phyloP scores from a whole-genome alignment of 768 basidiomycete genomes.

The Lactarius hengduanensis region DNA sequence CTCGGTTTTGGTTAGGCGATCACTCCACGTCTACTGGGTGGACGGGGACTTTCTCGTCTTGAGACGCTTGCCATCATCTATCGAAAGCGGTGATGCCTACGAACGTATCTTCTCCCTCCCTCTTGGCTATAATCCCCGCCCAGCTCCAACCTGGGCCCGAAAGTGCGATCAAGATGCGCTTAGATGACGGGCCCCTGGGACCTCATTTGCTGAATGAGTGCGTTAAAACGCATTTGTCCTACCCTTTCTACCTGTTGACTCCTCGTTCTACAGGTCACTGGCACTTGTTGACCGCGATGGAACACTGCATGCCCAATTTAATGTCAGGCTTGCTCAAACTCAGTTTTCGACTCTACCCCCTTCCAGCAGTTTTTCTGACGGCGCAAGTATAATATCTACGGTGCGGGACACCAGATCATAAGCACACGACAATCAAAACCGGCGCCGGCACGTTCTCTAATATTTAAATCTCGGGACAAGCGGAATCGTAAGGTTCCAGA shows the following conservation, averaged over 20 bases:
- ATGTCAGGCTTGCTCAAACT: slow-evolving; percentile 1
- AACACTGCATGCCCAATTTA: slow-evolving; percentile 26
- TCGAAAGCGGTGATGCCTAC: neutral
- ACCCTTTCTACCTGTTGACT: neutral
- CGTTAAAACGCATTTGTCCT: slow-evolving; percentile 30
- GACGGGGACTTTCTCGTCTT: slow-evolving; percentile 51
- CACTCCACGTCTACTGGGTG: slow-evolving; percentile 59
- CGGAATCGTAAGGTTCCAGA: neutral
- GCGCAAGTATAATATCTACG: slow-evolving; percentile 4
- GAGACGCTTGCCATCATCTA: slow-evolving; percentile 19
- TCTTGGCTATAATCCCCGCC: neutral
- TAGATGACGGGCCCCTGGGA: slow-evolving; percentile 15
- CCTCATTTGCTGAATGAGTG: slow-evolving; percentile 37
- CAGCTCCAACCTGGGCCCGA: slow-evolving; percentile 16
- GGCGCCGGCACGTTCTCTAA: neutral
- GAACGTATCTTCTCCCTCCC: slow-evolving; percentile 2
- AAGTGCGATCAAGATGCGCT: slow-evolving; percentile 9
- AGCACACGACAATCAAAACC: neutral
- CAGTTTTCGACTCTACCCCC: neutral
- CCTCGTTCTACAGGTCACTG: slow-evolving; percentile 28
- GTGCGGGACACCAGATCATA: neutral
- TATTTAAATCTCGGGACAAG: neutral
- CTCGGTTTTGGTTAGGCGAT: slow-evolving; percentile 49
- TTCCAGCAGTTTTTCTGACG: neutral
- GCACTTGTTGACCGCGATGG: slow-evolving; percentile 30